Evolutionary conservation across 106 monocot species (phyloP).

Genomic region (Apostasia shenzhenica): DNA sequence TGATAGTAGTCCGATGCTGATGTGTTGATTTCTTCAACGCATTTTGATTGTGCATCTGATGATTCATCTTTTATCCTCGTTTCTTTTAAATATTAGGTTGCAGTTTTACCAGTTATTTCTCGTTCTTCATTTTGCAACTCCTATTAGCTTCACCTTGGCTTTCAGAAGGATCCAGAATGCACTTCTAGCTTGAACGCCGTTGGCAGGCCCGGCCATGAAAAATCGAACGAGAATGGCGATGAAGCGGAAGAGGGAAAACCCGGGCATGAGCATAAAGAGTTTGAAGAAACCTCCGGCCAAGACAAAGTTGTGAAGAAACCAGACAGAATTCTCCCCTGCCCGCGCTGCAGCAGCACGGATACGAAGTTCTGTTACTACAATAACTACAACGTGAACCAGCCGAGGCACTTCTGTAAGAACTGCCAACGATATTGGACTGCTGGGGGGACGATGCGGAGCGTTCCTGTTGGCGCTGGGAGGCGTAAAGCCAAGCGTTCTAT

Average conservation of each 20-base stretch:
- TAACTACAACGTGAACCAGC: slow-evolving; percentile 63
- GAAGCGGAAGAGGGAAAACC: neutral
- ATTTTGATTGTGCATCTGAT: too few species aligned
- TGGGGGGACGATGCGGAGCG: slow-evolving; percentile 60
- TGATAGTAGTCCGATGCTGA: too few species aligned
- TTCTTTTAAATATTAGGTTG: too few species aligned
- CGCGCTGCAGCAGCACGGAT: slow-evolving; percentile 50
- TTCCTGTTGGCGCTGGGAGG: slow-evolving; percentile 59
- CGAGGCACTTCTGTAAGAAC: slow-evolving; percentile 56
- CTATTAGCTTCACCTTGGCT: too few species aligned
- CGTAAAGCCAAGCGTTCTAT: slow-evolving; percentile 33
- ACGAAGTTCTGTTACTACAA: slow-evolving; percentile 77
- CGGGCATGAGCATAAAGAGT: slow-evolving; percentile 12
- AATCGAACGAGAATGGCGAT: neutral
- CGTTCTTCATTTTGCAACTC: too few species aligned
- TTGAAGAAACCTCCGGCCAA: slow-evolving; percentile 11
- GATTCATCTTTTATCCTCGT: too few species aligned
- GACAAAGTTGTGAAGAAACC: slow-evolving; percentile 41
- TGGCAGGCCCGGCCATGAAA: slow-evolving; percentile 2
- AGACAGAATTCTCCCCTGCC: slow-evolving; percentile 52
- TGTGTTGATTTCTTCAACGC: too few species aligned
- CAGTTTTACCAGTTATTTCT: too few species aligned
- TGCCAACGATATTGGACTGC: slow-evolving; percentile 72
- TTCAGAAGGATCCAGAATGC: neutral
- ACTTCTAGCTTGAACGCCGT: neutral